Percentiles rank a stretch among this genome's conserved stretches.
Conservation (phyloP, 176 grass and related monocot species). For the Carex littledalei region DNA sequence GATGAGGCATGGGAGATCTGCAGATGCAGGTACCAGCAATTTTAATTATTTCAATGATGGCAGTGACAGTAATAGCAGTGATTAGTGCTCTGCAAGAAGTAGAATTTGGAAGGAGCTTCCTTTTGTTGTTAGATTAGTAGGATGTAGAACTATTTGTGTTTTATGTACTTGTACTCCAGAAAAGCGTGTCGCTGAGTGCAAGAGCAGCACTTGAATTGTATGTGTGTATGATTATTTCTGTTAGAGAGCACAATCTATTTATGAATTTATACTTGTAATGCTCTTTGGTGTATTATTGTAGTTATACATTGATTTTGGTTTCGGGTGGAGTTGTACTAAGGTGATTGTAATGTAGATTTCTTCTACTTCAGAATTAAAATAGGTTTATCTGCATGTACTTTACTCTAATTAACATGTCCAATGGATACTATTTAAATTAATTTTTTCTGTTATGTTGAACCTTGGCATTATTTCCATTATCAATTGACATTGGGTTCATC, state of each 20-base stretch:
- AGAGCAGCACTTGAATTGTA: background rate
- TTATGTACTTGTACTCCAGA: background rate
- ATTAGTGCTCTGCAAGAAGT: background rate
- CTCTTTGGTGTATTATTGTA: slow-evolving; percentile 5
- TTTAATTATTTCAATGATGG: slow-evolving; percentile 16
- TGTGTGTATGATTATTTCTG: background rate
- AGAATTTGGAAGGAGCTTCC: background rate
- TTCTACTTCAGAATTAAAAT: background rate
- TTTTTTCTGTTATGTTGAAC: background rate
- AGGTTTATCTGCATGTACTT: background rate
- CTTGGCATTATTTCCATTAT: background rate
- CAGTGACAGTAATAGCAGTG: slow-evolving; percentile 11
- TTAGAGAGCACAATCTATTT: background rate
- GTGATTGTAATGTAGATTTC: slow-evolving; percentile 10
- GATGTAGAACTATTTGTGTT: background rate
- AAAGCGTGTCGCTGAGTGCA: background rate
- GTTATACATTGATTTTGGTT: slow-evolving; percentile 2
- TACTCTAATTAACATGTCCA: background rate
- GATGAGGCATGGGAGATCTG: background rate
- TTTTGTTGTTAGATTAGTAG: background rate
- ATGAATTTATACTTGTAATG: background rate
- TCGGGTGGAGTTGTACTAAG: background rate
- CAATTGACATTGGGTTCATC: background rate
- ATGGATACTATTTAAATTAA: background rate
- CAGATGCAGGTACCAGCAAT: slow-evolving; percentile 7